Base-by-base conservation (phyloP, 108 stramenopile genomes). In the Conticribra weissflogii region DNA sequence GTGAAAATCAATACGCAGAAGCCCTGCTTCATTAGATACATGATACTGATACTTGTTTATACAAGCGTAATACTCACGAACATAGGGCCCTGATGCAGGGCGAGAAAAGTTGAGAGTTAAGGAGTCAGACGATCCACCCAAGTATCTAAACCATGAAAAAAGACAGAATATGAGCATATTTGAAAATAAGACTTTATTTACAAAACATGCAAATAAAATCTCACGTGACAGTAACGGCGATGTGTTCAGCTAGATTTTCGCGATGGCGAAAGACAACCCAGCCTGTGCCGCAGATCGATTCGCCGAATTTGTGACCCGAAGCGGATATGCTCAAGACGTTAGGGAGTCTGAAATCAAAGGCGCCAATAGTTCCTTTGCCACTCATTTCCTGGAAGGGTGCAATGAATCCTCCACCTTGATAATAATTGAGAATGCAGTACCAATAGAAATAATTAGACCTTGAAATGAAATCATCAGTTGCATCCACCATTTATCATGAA, bases 251-350 rank as follows among this genome's bases (percentile, higher is more conserved):
- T 16, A 83, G 71, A 22, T 77, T 77, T 48, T 62, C 66, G 4
- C 73, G 66, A 22, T 86, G 74, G 12, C 86, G 79, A 47, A 84
- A 86, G 0, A 73, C 69, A 41, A 86, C 60, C 86, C 86, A 86
- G 1, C 86, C 86, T 18, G 81, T 80, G 9, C 86, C 86, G 51
- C 81, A 83, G 41, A 77, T 72, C 14, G 59, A 53, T 62, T 82
- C 82, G 12, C 85, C 86, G 63, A 86, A 86, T 33, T 86, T 86
- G 63, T 86, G 86, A 21, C 86, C 86, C 32, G 76, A 78, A 2
- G 68, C 61, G 5, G 81, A 82, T 21, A 86, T 86, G 44, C 50
- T 66, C 41, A 78, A 68, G 30, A 86, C 85, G 22, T 71, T 73
- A 3, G 74, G 63, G 15, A 86, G 79, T 15, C 85, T 74, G 64